Percentiles rank a stretch among this genome's conserved stretches.
phyloP scores from a whole-genome alignment of 2,329 filamentous ascomycete genomes.

The Orbilia quercus region DNA sequence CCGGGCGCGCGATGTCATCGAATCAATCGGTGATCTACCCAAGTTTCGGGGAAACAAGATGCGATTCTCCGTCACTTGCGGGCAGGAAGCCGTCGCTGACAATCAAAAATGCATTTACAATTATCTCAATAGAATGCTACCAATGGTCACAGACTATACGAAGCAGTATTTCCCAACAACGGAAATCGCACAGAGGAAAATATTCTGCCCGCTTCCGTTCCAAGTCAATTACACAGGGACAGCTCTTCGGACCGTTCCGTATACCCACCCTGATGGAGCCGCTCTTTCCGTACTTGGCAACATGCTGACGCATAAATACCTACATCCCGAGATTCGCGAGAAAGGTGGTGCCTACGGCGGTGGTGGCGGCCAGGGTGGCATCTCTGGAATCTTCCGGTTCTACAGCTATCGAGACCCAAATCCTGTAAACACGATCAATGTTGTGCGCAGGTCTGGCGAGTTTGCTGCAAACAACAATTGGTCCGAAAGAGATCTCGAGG shows the following conservation, averaged over 20 bases:
- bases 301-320: conserved; percentile 92
- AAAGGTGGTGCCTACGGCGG: conserved; percentile 97
- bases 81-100: conserved; percentile 74
- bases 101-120: conserved; percentile 78
- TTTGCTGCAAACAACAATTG: conserved; percentile 86
- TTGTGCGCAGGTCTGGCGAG: conserved; percentile 82
- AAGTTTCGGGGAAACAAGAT: conserved; percentile 73
- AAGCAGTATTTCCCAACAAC: conserved; percentile 58
- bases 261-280: conserved; percentile 78
- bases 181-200: conserved; percentile 68
- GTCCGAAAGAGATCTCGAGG: conserved; percentile 86
- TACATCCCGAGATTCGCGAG: conserved; percentile 97
- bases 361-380: conserved; percentile 81
- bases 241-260: conserved; percentile 84
- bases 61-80: conserved; percentile 87
- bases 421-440: conserved; percentile 83
- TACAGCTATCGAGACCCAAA: conserved; percentile 98
- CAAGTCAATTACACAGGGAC: conserved; percentile 95
- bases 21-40: conserved; percentile 59
- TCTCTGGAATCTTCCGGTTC: conserved; percentile 90
- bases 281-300: conserved; percentile 89
- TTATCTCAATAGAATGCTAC: conserved; percentile 75
- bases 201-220: conserved; percentile 93
- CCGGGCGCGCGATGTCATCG: conserved; percentile 70
- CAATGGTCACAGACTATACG: conserved; percentile 60